Evolutionary conservation across 179 eudicot genomes (phyloP).

Genomic region (Vitellaria paradoxa): DNA sequence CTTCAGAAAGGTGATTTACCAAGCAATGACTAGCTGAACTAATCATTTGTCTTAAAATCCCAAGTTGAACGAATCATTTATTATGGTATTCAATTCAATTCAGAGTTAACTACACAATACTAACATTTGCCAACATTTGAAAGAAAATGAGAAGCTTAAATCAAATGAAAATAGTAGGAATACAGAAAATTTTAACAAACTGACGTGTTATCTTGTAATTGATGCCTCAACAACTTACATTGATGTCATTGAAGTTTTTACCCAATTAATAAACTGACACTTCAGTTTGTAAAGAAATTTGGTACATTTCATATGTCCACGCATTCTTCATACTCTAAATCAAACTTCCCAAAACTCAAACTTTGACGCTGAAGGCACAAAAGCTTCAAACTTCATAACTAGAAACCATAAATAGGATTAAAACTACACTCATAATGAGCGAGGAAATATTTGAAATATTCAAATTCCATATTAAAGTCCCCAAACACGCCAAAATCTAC

Average conservation of each 20-base stretch:
- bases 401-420: not conserved
- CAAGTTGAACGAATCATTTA: no score
- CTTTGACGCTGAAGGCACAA: not conserved
- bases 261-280: no score
- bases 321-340: no score
- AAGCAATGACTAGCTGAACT: not conserved
- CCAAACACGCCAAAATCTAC: not conserved
- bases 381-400: not conserved
- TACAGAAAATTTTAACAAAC: not conserved
- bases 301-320: no score
- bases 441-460: not conserved
- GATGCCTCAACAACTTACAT: no score
- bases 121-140: not conserved
- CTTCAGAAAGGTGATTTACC: not conserved
- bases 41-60: not conserved
- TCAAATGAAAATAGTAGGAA: not conserved
- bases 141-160: not conserved
- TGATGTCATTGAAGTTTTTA: no score
- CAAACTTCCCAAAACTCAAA: not conserved
- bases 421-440: not conserved
- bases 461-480: not conserved
- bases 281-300: no score
- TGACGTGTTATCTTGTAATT: no score
- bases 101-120: not conserved
- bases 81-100: not conserved